A percentile compares a stretch with the other conserved stretches of the same genome.
Evolutionary conservation across 768 basidiomycete species (phyloP).

Genomic region (Sarcodon aspratus): DNA sequence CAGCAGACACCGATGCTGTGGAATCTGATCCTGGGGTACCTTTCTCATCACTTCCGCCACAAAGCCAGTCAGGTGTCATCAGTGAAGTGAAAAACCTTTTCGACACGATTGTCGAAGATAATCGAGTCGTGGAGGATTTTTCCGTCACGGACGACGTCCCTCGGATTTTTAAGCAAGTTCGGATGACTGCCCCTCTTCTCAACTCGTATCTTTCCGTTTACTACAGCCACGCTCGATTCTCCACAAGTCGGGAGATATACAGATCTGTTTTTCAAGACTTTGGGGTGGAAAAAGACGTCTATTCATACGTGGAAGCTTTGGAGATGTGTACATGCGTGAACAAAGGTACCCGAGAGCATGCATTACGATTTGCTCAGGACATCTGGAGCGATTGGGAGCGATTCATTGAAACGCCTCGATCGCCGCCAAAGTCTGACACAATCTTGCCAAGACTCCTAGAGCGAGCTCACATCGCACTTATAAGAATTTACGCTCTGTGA

Average conservation of each 20-base stretch:
- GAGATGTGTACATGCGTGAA: constrained; percentile 44
- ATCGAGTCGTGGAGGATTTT: constrained; percentile 4
- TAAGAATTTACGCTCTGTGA: constrained; percentile 53
- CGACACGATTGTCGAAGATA: constrained; percentile 41
- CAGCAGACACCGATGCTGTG: not conserved
- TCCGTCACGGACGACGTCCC: constrained; percentile 1
- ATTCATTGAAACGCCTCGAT: too few relatives aligned
- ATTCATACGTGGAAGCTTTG: constrained; percentile 53
- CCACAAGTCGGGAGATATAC: constrained; percentile 36
- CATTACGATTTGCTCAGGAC: constrained; percentile 40
- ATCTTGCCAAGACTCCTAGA: constrained; percentile 46
- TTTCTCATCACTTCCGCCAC: constrained; percentile 51
- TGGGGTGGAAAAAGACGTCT: constrained; percentile 34
- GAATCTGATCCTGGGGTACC: constrained; percentile 2
- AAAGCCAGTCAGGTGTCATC: constrained; percentile 60
- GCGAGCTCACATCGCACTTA: constrained; percentile 54
- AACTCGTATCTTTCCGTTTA: constrained; percentile 77
- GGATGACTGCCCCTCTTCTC: constrained; percentile 49
- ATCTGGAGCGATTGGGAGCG: constrained; percentile 34
- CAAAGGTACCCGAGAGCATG: constrained; percentile 28
- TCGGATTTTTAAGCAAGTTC: constrained; percentile 41
- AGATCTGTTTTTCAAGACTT: constrained; percentile 33
- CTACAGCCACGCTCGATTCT: constrained; percentile 45
- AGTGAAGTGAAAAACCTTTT: constrained; percentile 62
- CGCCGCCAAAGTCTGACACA: constrained; percentile 8